phyloP scores from a whole-genome alignment of 1,284 basidiomycete genomes.

The Cerrena zonata region DNA sequence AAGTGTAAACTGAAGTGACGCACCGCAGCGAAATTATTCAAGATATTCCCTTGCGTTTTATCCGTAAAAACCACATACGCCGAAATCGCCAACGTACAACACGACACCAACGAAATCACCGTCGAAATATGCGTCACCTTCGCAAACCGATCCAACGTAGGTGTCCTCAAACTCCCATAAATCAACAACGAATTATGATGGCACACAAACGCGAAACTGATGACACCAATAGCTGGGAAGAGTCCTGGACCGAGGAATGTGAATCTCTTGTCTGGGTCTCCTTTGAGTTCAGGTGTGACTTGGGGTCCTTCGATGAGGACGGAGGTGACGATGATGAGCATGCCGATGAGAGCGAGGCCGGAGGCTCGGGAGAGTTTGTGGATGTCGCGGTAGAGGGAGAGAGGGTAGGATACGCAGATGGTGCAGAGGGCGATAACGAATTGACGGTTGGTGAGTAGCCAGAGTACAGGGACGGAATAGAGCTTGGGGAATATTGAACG shows the following conservation, averaged over 20 bases:
- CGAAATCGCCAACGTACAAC: constrained; percentile 80
- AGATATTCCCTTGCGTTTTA: constrained; percentile 87
- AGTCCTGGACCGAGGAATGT: constrained; percentile 73
- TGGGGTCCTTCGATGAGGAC: constrained; percentile 84
- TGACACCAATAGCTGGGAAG: constrained; percentile 90
- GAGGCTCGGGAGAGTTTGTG: constrained; percentile 93
- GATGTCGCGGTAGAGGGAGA: constrained; percentile 94
- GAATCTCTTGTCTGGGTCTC: constrained; percentile 66
- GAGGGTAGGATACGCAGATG: constrained; percentile 84
- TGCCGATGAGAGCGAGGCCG: constrained; percentile 82
- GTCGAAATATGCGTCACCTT: constrained; percentile 91
- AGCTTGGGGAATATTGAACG: constrained; percentile 81
- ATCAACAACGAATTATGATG: constrained; percentile 92
- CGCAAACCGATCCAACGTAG: constrained; percentile 91
- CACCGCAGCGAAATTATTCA: constrained; percentile 85
- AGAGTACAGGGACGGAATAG: constrained; percentile 61
- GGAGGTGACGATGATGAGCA: constrained; percentile 88
- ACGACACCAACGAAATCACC: constrained; percentile 73
- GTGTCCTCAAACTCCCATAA: constrained; percentile 87
- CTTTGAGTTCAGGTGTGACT: constrained; percentile 75
- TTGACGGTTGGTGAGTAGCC: constrained; percentile 77
- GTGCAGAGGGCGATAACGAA: constrained; percentile 86
- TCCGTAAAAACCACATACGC: constrained; percentile 92
- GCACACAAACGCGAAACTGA: constrained; percentile 92
- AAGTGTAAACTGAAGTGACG: constrained; percentile 15